Conservation (phyloP, 1,284 basidiomycete genomes). For the Ceratobasidium sp. region DNA sequence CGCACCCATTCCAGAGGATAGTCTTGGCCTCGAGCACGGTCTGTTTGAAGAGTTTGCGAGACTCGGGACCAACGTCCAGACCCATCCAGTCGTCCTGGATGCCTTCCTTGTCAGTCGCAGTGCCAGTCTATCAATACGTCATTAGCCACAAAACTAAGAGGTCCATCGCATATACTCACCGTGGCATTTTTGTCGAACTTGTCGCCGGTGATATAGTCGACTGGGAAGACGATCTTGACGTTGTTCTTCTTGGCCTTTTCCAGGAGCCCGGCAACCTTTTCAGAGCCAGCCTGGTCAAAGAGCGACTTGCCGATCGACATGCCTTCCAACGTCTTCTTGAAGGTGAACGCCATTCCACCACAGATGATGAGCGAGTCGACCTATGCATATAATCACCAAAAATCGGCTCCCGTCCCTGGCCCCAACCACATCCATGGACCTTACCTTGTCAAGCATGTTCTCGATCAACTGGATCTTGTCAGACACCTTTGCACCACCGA, state of each 20-base stretch:
- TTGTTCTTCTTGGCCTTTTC: slow-evolving; percentile 94
- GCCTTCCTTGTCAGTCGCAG: slow-evolving; percentile 80
- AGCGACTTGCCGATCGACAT: slow-evolving; percentile 94
- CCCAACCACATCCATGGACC: slow-evolving; percentile 1
- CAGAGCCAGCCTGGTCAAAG: slow-evolving; percentile 88
- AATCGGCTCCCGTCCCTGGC: slow-evolving; percentile 18
- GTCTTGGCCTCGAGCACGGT: slow-evolving; percentile 92
- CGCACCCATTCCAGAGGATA: slow-evolving; percentile 96
- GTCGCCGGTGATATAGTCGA: slow-evolving; percentile 93
- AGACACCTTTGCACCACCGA: slow-evolving; percentile 98
- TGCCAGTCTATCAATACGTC: slow-evolving; percentile 62
- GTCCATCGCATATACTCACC: slow-evolving; percentile 55
- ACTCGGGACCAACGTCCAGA: slow-evolving; percentile 86
- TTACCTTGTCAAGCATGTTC: slow-evolving; percentile 96
- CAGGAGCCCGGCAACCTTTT: slow-evolving; percentile 84
- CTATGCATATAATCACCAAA: slow-evolving; percentile 53
- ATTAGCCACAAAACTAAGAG: neutral
- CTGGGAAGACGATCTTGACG: slow-evolving; percentile 94
- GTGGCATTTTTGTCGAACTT: slow-evolving; percentile 94
- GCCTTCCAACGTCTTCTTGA: slow-evolving; percentile 92
- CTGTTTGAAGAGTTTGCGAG: slow-evolving; percentile 76
- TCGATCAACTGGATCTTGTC: slow-evolving; percentile 99
- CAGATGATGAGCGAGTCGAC: slow-evolving; percentile 96
- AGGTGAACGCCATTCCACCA: slow-evolving; percentile 99
- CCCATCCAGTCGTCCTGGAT: slow-evolving; percentile 96